These are phyloP conservation scores for Cystofilobasidium capitatum DNA, from an alignment of 768 basidiomycete genomes.

Conservation along the genomic window DNA sequence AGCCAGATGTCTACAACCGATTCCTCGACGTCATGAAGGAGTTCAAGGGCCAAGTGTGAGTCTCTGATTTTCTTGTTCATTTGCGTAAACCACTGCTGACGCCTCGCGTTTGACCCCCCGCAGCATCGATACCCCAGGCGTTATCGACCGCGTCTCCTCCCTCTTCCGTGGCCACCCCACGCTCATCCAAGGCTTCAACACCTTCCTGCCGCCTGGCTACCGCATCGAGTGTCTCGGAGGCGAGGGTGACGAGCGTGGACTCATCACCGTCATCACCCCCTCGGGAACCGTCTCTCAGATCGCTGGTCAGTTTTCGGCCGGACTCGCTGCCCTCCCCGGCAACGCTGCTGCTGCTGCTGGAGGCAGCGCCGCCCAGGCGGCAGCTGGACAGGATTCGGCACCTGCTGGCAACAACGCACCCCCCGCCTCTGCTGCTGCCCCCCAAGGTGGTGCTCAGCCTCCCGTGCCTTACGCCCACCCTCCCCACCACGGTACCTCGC, in stretches of 20 bases:
- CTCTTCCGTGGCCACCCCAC: slow-evolving; percentile 81
- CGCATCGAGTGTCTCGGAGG: slow-evolving; percentile 58
- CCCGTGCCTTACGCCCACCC: background rate
- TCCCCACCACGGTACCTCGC: background rate
- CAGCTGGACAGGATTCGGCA: slow-evolving; percentile 2
- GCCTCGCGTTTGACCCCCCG: background rate
- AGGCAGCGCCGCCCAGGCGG: background rate
- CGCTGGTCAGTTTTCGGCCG: slow-evolving; percentile 25
- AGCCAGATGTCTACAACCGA: slow-evolving; percentile 87
- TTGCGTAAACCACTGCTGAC: background rate
- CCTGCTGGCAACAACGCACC: background rate
- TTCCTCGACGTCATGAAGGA: slow-evolving; percentile 98
- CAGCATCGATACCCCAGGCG: slow-evolving; percentile 95
- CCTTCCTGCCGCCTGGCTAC: slow-evolving; percentile 88
- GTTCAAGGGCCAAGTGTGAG: slow-evolving; percentile 75
- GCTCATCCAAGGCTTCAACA: slow-evolving; percentile 97
- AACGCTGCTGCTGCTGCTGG: background rate
- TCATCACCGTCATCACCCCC: slow-evolving; percentile 40
- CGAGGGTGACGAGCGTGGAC: slow-evolving; percentile 32
- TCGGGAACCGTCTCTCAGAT: slow-evolving; percentile 36
- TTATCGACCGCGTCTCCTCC: slow-evolving; percentile 86
- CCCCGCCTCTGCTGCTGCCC: background rate
- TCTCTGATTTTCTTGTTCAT: slow-evolving; percentile 4
- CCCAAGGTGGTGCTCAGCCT: background rate
- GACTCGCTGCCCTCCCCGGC: background rate